These are phyloP conservation scores for Penicillium bovifimosum DNA, from an alignment of 495 filamentous ascomycete species.

Conservation along the genomic window DNA sequence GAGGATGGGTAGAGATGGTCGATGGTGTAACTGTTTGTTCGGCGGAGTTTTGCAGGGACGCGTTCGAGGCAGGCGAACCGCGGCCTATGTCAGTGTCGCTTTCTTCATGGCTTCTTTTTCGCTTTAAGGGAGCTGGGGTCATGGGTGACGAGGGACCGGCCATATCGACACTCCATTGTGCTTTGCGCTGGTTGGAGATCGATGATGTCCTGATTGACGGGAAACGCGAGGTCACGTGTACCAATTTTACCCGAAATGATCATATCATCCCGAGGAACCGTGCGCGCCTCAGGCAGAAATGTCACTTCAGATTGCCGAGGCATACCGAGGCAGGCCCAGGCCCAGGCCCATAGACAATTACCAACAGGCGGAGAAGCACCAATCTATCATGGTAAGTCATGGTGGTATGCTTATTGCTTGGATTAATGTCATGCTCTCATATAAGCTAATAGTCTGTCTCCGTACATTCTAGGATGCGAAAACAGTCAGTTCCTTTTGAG, in stretches of 20 bases:
- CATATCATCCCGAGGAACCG: not conserved
- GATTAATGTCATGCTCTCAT: no score
- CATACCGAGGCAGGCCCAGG: no score
- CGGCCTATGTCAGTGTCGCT: not conserved
- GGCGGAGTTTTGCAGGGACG: conserved; percentile 9
- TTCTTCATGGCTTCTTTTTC: conserved; percentile 17
- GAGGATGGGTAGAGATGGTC: not conserved
- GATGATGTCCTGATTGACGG: not conserved
- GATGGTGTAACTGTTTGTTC: not conserved
- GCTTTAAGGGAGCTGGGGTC: conserved; percentile 9
- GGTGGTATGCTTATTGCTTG: no score
- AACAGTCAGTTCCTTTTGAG: not conserved
- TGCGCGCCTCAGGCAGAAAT: not conserved
- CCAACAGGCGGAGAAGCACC: no score
- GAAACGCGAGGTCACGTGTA: conserved; percentile 29
- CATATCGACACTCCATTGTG: conserved; percentile 32
- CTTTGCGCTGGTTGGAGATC: not conserved
- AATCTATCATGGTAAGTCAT: no score
- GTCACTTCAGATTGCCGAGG: no score
- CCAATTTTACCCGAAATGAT: conserved; percentile 7
- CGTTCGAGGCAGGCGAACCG: conserved; percentile 11
- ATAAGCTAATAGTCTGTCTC: no score
- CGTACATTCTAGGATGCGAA: no score
- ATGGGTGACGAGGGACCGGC: conserved; percentile 5
- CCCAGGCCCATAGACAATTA: no score